phyloP scores from a whole-genome alignment of 2,329 filamentous ascomycete genomes.

The Fusarium domesticum region DNA sequence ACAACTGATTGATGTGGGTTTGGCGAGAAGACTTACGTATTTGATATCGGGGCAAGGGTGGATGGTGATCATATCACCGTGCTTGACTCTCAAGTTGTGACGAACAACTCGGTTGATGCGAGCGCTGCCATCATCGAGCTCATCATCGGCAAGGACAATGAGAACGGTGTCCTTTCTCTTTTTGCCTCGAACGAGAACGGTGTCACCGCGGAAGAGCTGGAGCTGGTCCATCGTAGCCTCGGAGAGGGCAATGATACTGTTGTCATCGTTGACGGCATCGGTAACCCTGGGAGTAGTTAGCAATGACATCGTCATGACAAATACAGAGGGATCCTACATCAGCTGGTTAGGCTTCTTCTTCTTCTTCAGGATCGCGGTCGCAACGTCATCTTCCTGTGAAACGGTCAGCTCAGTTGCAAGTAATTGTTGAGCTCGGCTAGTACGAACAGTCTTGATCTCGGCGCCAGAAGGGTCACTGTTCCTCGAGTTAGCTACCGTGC shows the following conservation, averaged over 20 bases:
- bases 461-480: slow-evolving; percentile 82
- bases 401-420: slow-evolving; percentile 34
- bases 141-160: slow-evolving; percentile 95
- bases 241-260: slow-evolving; percentile 97
- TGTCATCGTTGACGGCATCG: slow-evolving; percentile 98
- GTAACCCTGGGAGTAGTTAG: slow-evolving; percentile 68
- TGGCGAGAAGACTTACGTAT: slow-evolving; percentile 70
- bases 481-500: slow-evolving; percentile 36
- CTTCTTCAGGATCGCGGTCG: slow-evolving; percentile 98
- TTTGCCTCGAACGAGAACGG: slow-evolving; percentile 97
- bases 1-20: neutral
- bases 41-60: slow-evolving; percentile 99
- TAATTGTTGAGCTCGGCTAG: slow-evolving; percentile 15
- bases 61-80: slow-evolving; percentile 95
- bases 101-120: slow-evolving; percentile 98
- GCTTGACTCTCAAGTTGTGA: slow-evolving; percentile 97
- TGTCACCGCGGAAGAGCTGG: slow-evolving; percentile 97
- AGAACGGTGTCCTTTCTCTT: slow-evolving; percentile 99
- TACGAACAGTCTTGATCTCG: slow-evolving; percentile 75
- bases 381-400: slow-evolving; percentile 76
- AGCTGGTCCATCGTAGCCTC: slow-evolving; percentile 99
- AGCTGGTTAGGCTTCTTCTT: slow-evolving; percentile 99
- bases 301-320: slow-evolving; percentile 9
- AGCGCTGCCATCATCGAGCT: slow-evolving; percentile 94
- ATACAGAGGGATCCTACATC: slow-evolving; percentile 62